Percentiles rank a stretch among this genome's conserved stretches.
Evolutionary conservation across 2,329 filamentous ascomycete species (phyloP).

Genomic region (Clarireedia paspali): DNA sequence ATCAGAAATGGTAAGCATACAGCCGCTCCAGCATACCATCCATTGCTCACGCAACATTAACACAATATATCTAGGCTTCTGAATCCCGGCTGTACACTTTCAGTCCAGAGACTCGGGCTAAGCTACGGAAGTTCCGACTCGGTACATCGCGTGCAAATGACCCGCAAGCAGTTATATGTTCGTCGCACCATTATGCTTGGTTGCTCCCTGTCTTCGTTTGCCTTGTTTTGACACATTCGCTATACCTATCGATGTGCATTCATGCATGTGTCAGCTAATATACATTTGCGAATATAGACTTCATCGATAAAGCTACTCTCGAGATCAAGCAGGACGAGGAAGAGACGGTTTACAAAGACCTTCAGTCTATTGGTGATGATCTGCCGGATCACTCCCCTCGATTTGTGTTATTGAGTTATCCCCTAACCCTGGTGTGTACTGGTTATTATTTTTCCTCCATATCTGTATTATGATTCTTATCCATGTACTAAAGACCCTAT

Average conservation of each 20-base stretch:
- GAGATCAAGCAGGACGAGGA: conserved; percentile 83
- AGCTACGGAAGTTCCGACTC: conserved; percentile 90
- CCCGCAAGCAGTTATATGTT: conserved; percentile 92
- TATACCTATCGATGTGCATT: neutral
- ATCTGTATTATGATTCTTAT: neutral
- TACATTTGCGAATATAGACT: conserved; percentile 44
- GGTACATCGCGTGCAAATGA: conserved; percentile 79
- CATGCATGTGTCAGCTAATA: neutral
- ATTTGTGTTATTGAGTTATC: conserved; percentile 86
- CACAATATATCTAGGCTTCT: conserved; percentile 37
- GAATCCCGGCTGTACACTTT: conserved; percentile 90
- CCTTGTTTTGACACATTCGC: neutral
- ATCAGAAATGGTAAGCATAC: no score
- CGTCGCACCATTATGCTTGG: conserved; percentile 32
- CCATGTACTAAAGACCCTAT: neutral
- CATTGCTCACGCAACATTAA: neutral
- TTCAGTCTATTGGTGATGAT: conserved; percentile 78
- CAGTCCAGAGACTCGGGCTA: conserved; percentile 80
- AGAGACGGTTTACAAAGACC: conserved; percentile 67
- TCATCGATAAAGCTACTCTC: conserved; percentile 83
- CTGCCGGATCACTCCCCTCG: conserved; percentile 87
- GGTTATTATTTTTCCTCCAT: neutral
- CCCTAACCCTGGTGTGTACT: conserved; percentile 65
- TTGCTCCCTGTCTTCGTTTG: neutral
- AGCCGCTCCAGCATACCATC: neutral